Conservation (phyloP, 108 stramenopile species). For the Nitzschia inconspicua region DNA sequence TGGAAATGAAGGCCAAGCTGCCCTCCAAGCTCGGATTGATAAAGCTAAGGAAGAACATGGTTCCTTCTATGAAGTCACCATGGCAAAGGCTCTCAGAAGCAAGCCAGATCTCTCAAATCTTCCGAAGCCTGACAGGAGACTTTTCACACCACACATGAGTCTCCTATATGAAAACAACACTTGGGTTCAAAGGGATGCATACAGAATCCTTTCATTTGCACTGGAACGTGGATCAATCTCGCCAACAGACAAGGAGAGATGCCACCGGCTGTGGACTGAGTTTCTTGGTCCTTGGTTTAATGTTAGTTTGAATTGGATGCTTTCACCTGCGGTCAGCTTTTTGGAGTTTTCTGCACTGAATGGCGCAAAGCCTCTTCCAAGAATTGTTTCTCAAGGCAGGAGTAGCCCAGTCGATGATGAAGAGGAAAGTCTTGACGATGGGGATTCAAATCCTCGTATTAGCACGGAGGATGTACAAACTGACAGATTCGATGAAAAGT, state of each 20-base stretch:
- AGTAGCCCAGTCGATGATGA: conserved; percentile 50
- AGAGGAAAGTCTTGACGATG: conserved; percentile 33
- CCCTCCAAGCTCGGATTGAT: conserved; percentile 63
- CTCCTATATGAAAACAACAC: conserved; percentile 61
- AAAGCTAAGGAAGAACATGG: conserved; percentile 90
- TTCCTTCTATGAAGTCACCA: conserved; percentile 79
- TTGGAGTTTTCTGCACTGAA: conserved; percentile 19
- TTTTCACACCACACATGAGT: conserved; percentile 87
- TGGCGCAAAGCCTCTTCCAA: conserved; percentile 28
- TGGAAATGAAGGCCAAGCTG: conserved; percentile 68
- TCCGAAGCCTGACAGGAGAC: conserved; percentile 65
- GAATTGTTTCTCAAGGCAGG: conserved; percentile 44
- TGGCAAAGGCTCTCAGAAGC: conserved; percentile 42
- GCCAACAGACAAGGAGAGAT: conserved; percentile 82
- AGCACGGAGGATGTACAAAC: conserved; percentile 38
- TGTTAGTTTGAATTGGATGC: conserved; percentile 72
- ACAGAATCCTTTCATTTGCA: conserved; percentile 78
- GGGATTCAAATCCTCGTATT: conserved; percentile 13
- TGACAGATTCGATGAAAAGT: conserved; percentile 18
- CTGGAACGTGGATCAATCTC: conserved; percentile 75
- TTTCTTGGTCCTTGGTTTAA: conserved; percentile 86
- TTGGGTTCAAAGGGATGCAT: conserved; percentile 80
- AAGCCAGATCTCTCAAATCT: conserved; percentile 69
- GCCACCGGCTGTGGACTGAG: conserved; percentile 80
- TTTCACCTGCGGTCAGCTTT: conserved; percentile 53